These are phyloP conservation scores for Fusarium succisae DNA, from an alignment of 2,329 filamentous ascomycete species.

Conservation along the genomic window DNA sequence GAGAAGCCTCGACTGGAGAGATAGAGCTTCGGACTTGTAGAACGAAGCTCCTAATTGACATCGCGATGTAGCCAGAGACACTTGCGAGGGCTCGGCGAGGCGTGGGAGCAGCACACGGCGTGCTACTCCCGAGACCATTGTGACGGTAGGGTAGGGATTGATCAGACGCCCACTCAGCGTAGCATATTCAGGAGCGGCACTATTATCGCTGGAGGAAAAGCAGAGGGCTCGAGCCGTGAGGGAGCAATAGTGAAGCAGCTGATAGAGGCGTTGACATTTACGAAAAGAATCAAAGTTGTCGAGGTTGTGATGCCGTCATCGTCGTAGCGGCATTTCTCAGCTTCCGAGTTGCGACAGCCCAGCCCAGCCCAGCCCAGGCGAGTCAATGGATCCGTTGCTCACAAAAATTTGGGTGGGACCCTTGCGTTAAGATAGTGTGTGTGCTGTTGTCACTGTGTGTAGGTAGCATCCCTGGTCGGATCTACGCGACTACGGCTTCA, in stretches of 20 bases:
- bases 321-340: slow-evolving; percentile 47
- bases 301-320: slow-evolving; percentile 47
- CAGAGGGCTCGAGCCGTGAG: not conserved
- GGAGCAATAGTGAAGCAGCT: slow-evolving; percentile 14
- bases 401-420: slow-evolving; percentile 40
- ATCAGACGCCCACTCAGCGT: slow-evolving; percentile 37
- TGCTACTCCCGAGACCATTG: slow-evolving; percentile 61
- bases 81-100: slow-evolving; percentile 50
- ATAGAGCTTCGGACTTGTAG: slow-evolving; percentile 24
- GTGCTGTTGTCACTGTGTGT: not conserved
- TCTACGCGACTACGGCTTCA: slow-evolving; percentile 24
- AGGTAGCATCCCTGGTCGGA: slow-evolving; percentile 29
- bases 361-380: slow-evolving; percentile 3
- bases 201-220: slow-evolving; percentile 24
- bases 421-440: slow-evolving; percentile 1
- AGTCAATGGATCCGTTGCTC: slow-evolving; percentile 5
- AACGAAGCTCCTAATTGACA: slow-evolving; percentile 33
- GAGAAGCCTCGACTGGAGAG: slow-evolving; percentile 29
- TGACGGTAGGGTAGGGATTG: slow-evolving; percentile 42
- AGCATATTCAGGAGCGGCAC: slow-evolving; percentile 44
- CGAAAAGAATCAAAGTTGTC: slow-evolving; percentile 32
- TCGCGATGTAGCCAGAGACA: slow-evolving; percentile 34
- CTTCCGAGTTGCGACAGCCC: slow-evolving; percentile 40
- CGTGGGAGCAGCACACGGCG: slow-evolving; percentile 61
- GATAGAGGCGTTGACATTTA: slow-evolving; percentile 22